phyloP scores from a whole-genome alignment of 768 basidiomycete genomes.

The Boletus huronensis region DNA sequence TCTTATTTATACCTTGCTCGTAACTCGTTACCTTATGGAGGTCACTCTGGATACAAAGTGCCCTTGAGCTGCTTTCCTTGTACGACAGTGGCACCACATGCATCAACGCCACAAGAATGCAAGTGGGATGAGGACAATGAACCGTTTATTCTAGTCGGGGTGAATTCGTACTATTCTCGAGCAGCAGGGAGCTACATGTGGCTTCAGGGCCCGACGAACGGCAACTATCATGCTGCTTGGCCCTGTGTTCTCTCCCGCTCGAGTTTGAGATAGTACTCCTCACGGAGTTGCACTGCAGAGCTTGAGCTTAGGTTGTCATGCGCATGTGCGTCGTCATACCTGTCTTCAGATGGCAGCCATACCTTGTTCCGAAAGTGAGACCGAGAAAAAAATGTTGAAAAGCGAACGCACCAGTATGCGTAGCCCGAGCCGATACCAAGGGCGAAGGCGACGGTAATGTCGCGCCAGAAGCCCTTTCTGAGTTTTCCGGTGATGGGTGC shows the following conservation, averaged over 20 bases:
- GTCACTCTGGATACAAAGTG: background rate
- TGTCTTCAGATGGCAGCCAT: conserved; percentile 72
- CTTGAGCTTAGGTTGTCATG: conserved; percentile 13
- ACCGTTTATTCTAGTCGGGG: conserved; percentile 10
- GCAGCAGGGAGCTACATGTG: background rate
- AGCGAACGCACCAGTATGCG: conserved; percentile 70
- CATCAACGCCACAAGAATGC: conserved; percentile 17
- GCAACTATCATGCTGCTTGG: conserved; percentile 8
- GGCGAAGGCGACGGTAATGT: conserved; percentile 70
- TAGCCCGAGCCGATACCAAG: conserved; percentile 75
- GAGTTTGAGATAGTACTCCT: conserved; percentile 82
- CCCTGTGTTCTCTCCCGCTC: conserved; percentile 51
- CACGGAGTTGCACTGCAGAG: conserved; percentile 71
- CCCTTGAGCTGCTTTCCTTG: background rate
- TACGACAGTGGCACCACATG: background rate
- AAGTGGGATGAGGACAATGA: conserved; percentile 1
- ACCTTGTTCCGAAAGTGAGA: conserved; percentile 50
- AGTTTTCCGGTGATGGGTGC: conserved; percentile 92
- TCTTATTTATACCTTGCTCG: conserved; percentile 29
- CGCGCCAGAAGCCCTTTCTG: conserved; percentile 89
- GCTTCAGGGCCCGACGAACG: background rate
- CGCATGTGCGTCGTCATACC: conserved; percentile 44
- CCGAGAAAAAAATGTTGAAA: conserved; percentile 6
- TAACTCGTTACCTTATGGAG: background rate
- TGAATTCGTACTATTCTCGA: conserved; percentile 6